Base-by-base conservation (phyloP, 192 early-diverging fungal species). In the Backusella circina region DNA sequence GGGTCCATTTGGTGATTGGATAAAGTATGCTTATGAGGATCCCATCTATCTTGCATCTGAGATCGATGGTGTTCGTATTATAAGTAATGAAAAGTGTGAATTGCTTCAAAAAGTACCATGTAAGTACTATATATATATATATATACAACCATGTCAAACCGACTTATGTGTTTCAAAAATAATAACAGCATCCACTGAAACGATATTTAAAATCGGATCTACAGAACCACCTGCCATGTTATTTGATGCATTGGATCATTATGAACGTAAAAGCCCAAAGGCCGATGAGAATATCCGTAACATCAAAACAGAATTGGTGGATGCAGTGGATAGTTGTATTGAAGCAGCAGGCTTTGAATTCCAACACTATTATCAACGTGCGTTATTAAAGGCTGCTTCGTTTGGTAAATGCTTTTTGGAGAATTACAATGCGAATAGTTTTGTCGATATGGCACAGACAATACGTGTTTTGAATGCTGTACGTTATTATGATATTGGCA, bases 251-350 rank as follows among this genome's bases (percentile, higher is more conserved):
- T 73, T 91, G 15, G 93, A 94, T 65, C 86, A 89, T 70, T 90
- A 92, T 67, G 88, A 89, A 68, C 82, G 87, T 74, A 47, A 67
- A n/a, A 67, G 65, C 16, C 91, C 98, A 13, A 92, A 93, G 33
- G 96, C 98, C 5, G 98, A 99, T 78, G 97, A 98, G 84, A 96
- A 95, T 74, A 94, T 99, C 28, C 91, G 97, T 32, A 93, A 82
- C 61, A 97, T 99, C 51, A 84, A 88, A 28, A 51, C 90, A 26
- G 93, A 96, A 35, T 84, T 99, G 65, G 77, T 91, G 4, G 87
- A 89, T 23, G 98, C 98, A 0, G 95, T 99, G 0, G 96, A 97
- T 70, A 84, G 91, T 0, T 98, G 97, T 76, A 91, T 98, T 16
- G 94, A 95, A 39, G 97, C 96, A 0, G 97, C 97, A 5, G 95